Base-by-base conservation (phyloP, 2,329 filamentous ascomycete genomes). In the Penicillium frequentans region DNA sequence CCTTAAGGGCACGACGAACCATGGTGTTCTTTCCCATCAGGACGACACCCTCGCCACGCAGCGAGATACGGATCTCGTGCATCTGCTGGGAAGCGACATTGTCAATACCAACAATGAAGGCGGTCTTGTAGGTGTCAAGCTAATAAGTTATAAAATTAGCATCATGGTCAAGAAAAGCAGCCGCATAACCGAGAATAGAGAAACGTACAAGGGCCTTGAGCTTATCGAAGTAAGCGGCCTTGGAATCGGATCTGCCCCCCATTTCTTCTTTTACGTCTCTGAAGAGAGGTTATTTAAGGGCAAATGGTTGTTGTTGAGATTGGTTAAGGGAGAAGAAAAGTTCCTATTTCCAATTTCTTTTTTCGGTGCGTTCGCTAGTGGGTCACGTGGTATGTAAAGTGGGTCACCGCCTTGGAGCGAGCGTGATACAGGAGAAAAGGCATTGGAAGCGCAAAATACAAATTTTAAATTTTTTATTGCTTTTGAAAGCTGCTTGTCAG, bases 71-170 rank as follows among this genome's bases (percentile, higher is more conserved):
- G 81, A 99, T 98, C 88, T 99, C 95, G 91, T 99, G 95, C 96
- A 99, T 99, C 89, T 99, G 96, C 88, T 99, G 95, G 72, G 95
- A 99, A 81, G 89, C 91, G 88, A 99, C 95, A 99, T 98, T 99
- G 91, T 98, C 91, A 77, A 93, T 89, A 77, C 78, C 87, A 80
- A 96, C 93, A 81, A 99, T 93, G 91, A 99, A 98, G 84, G 98
- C 90, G 76, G 90, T 93, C 80, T 87, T 87, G 90, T 96, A 98
- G 80, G 92, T 89, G 85, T 98, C 91, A 80, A 99, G 89, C 80
- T 42, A 42, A 14, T 23, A 5, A 8, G 21, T 21, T 23, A 21
- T 3, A 42, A 42, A 42, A 42, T 42, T 23, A 42, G 39, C 39
- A 42, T 42, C 19, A 4, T 39, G 35, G 23, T 23, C 19, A 21